A percentile compares a stretch with the other conserved stretches of the same genome.
Evolutionary conservation across 2,329 filamentous ascomycete species (phyloP).

Genomic region (Penicillium crustosum): DNA sequence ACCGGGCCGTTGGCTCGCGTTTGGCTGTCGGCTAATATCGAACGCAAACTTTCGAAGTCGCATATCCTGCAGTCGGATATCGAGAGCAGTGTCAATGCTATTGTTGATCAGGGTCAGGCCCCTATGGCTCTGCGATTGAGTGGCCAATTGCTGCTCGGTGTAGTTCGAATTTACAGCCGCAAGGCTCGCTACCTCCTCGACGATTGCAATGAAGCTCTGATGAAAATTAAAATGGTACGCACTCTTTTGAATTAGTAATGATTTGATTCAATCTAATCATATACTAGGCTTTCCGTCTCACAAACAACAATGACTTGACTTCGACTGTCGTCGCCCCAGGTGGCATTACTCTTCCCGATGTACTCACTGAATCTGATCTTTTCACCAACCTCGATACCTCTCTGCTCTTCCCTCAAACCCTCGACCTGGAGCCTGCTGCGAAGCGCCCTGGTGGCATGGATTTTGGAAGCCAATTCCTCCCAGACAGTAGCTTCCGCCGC

Average conservation of each 20-base stretch:
- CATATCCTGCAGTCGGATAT: constrained; percentile 94
- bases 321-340: constrained; percentile 76
- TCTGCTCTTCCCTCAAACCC: constrained; percentile 74
- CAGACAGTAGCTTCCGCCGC: constrained; percentile 58
- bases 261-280: constrained; percentile 5
- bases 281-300: constrained; percentile 84
- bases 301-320: constrained; percentile 93
- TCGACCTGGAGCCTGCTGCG: constrained; percentile 43
- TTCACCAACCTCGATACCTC: constrained; percentile 82
- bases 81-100: constrained; percentile 89
- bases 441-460: constrained; percentile 47
- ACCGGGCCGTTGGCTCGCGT: constrained; percentile 95
- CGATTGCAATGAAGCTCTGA: constrained; percentile 93
- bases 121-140: constrained; percentile 93
- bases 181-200: constrained; percentile 96
- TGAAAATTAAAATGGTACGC: constrained; percentile 97
- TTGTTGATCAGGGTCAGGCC: constrained; percentile 88
- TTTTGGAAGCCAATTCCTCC: constrained; percentile 76
- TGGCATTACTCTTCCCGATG: constrained; percentile 84
- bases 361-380: constrained; percentile 88
- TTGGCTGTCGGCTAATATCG: constrained; percentile 96
- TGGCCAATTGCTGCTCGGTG: constrained; percentile 89
- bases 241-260: background rate
- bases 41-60: constrained; percentile 97
- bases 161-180: constrained; percentile 94